Evolutionary conservation across 768 basidiomycete genomes (phyloP).

Genomic region (Podaxis sp.): DNA sequence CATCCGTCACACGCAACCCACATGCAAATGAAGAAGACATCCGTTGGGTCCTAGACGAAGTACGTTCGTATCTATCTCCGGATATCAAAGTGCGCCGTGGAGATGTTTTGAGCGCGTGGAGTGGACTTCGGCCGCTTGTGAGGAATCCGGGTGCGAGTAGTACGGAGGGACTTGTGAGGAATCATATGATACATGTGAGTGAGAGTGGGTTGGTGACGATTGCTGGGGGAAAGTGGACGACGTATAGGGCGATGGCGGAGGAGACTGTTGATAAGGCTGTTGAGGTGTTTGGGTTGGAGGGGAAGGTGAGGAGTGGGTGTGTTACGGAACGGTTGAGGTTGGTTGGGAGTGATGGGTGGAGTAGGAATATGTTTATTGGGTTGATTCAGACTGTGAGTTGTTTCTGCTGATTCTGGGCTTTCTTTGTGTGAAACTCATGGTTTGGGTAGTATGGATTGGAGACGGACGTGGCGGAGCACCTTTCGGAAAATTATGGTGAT

Average conservation of each 20-base stretch:
- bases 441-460: conserved; percentile 76
- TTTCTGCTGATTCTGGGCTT: conserved; percentile 29
- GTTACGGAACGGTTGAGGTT: conserved; percentile 80
- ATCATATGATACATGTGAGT: conserved; percentile 87
- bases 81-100: conserved; percentile 94
- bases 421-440: too few species aligned
- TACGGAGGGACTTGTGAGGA: conserved; percentile 89
- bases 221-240: conserved; percentile 99
- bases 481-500: conserved; percentile 94
- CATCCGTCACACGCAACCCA: conserved; percentile 70
- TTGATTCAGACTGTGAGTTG: conserved; percentile 75
- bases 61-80: conserved; percentile 82
- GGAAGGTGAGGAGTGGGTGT: conserved; percentile 56
- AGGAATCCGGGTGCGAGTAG: conserved; percentile 65
- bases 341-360: conserved; percentile 94
- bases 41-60: conserved; percentile 94
- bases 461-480: conserved; percentile 89
- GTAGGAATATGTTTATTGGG: conserved; percentile 94
- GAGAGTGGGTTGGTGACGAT: conserved; percentile 75
- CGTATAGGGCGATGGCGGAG: conserved; percentile 93
- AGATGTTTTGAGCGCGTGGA: conserved; percentile 96
- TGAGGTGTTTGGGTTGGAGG: conserved; percentile 68
- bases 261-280: conserved; percentile 91
- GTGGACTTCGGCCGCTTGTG: conserved; percentile 88
- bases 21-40: conserved; percentile 91